Evolutionary conservation across 345 rosid genomes (phyloP).

Genomic region (Citrus hindsii): DNA sequence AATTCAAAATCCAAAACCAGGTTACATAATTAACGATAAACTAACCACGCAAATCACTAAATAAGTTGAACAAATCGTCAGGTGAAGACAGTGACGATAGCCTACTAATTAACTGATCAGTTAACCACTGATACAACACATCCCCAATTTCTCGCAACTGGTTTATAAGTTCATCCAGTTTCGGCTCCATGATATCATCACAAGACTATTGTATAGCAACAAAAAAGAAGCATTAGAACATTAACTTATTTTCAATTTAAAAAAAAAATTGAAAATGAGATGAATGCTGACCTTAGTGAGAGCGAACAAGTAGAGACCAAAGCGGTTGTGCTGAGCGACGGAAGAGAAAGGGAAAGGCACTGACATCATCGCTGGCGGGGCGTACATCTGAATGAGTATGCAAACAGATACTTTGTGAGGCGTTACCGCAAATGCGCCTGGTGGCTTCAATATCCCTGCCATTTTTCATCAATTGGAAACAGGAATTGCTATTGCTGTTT

Average conservation of each 20-base stretch:
- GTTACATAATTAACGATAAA: neutral
- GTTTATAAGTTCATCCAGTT: conserved; percentile 59
- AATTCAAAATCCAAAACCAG: neutral
- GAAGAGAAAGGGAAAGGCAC: conserved; percentile 75
- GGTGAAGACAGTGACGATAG: conserved; percentile 67
- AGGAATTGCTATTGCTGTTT: neutral
- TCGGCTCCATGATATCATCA: conserved; percentile 82
- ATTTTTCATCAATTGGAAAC: conserved; percentile 10
- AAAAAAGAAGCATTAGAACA: neutral
- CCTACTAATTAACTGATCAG: conserved; percentile 58
- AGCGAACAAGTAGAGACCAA: conserved; percentile 72
- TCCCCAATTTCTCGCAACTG: conserved; percentile 70
- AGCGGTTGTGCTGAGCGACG: conserved; percentile 87
- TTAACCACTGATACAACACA: conserved; percentile 59
- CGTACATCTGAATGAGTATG: conserved; percentile 70
- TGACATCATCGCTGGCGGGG: conserved; percentile 60
- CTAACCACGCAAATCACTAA: conserved; percentile 80
- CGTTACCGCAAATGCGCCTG: conserved; percentile 56
- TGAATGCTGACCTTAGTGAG: conserved; percentile 61
- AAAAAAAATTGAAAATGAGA: neutral
- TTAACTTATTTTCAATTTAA: neutral
- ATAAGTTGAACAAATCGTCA: conserved; percentile 79
- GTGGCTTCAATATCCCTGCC: conserved; percentile 45
- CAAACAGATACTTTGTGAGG: conserved; percentile 93
- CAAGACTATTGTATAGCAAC: conserved; percentile 41